Base-by-base conservation (phyloP, 148 eudicot genomes). In the Euryodendron excelsum region DNA sequence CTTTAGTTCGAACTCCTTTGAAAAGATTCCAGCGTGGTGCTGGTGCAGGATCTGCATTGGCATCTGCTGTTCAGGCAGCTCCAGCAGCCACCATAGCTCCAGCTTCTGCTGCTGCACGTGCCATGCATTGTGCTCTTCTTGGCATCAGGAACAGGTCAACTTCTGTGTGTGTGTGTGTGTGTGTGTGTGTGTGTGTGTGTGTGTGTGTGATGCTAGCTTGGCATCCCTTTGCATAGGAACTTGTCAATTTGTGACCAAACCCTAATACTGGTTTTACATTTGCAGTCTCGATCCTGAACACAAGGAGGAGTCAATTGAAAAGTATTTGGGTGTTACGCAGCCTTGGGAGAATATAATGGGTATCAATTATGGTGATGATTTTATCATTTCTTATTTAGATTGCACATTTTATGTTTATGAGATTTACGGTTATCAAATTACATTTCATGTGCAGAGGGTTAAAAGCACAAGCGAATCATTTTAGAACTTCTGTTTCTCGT, bases 21-120 rank as follows among this genome's bases (percentile, higher is more conserved):
- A 96, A 90, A 88, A 84, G 75, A 56, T 96, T 91, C 83, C 93
- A 92, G 78, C 92, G 94, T 27, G 92, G 91, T 73, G 89, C 85
- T 76, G 87, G 97, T 68, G 87, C 86, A 30, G 91, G 97, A 59
- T 89, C 99, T 55, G 97, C 99, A 80, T 77, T 96, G 41, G 91
- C 87, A 25, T 84, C 90, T 73, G 99, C 93, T 62, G 88, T 93
- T 73, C 91, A 84, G 78, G 94, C 93, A 69, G 94, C 93, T 63
- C 99, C 99, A 60, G 99, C 86, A 52, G 99, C 99, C n/a, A 93
- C 90, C 73, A 80, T 93, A 69, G 93, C 94, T 76, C 99, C 99
- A 59, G 99, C 91, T 81, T 88, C 98, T 83, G 98, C 96, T 83
- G 87, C 97, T 83, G 99, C 92, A 74, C 92, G 94, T 81, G 99